Evolutionary conservation across 805 yeast species (phyloP).

Genomic region (Ogataea nonfermentans): DNA sequence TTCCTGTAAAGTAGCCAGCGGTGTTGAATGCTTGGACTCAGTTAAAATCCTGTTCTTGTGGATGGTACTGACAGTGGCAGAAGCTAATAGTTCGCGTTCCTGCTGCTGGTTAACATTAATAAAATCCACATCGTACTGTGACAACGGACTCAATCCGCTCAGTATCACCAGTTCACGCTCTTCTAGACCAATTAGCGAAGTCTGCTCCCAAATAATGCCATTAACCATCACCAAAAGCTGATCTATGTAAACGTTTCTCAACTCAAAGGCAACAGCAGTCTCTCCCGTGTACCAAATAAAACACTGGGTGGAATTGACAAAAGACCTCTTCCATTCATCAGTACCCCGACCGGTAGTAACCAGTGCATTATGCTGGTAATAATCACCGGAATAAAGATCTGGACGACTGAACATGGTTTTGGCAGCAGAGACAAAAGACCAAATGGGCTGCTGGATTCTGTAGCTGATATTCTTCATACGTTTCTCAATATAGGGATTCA

Average conservation of each 20-base stretch:
- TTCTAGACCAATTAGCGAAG: constrained; percentile 46
- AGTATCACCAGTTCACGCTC: constrained; percentile 55
- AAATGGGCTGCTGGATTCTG: constrained; percentile 44
- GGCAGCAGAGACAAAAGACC: constrained; percentile 52
- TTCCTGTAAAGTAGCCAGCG: constrained; percentile 62
- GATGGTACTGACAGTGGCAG: constrained; percentile 35
- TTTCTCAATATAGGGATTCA: constrained; percentile 27
- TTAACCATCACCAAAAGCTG: constrained; percentile 51
- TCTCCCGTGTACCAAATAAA: constrained; percentile 52
- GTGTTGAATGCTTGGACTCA: constrained; percentile 42
- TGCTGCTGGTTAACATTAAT: constrained; percentile 34
- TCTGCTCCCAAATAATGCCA: constrained; percentile 69
- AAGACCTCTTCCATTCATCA: constrained; percentile 26
- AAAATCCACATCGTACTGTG: constrained; percentile 60
- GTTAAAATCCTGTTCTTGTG: constrained; percentile 34
- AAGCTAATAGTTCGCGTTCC: constrained; percentile 31
- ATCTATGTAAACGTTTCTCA: constrained; percentile 43
- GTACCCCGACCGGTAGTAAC: constrained; percentile 36
- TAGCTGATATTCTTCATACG: constrained; percentile 22
- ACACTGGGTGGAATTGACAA: constrained; percentile 31
- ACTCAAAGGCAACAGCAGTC: constrained; percentile 50
- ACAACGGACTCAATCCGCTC: constrained; percentile 61
- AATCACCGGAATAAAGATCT: constrained; percentile 44
- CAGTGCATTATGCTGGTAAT: constrained; percentile 36
- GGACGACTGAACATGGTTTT: constrained; percentile 47